Percentiles rank a stretch among this genome's conserved stretches.
phyloP scores from a whole-genome alignment of 768 basidiomycete species.

The Lactifluus subvellereus region DNA sequence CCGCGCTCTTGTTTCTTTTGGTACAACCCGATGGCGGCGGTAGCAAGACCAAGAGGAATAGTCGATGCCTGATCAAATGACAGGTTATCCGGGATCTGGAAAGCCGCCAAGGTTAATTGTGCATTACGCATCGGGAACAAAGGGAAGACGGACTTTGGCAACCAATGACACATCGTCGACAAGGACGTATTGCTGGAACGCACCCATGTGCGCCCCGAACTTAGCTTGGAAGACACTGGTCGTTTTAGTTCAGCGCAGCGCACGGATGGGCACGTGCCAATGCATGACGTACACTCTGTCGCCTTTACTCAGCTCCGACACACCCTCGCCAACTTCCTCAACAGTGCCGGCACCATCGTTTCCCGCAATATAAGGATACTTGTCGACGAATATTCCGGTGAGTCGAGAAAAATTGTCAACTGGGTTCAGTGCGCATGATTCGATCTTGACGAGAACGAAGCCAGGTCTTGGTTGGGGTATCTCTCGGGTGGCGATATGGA shows the following conservation, averaged over 20 bases:
- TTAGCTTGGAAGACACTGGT: conserved; percentile 12
- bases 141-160: conserved; percentile 19
- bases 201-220: conserved; percentile 1
- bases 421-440: conserved; percentile 24
- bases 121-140: neutral
- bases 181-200: conserved; percentile 26
- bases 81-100: conserved; percentile 41
- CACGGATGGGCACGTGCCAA: neutral
- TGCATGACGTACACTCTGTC: conserved; percentile 26
- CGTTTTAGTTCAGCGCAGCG: neutral
- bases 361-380: conserved; percentile 26
- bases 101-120: neutral
- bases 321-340: conserved; percentile 28
- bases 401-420: conserved; percentile 19
- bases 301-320: conserved; percentile 26
- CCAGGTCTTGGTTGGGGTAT: conserved; percentile 22
- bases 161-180: conserved; percentile 21
- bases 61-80: conserved; percentile 46
- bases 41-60: conserved; percentile 44
- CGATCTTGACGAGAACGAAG: conserved; percentile 23
- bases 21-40: conserved; percentile 48
- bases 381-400: conserved; percentile 22
- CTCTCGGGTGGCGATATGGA: neutral
- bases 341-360: conserved; percentile 28
- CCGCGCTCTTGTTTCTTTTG: conserved; percentile 20